A percentile compares a stretch with the other conserved stretches of the same genome.
Evolutionary conservation across 2,329 filamentous ascomycete species (phyloP).

Genomic region (Arthrobotrys sphaeroides): DNA sequence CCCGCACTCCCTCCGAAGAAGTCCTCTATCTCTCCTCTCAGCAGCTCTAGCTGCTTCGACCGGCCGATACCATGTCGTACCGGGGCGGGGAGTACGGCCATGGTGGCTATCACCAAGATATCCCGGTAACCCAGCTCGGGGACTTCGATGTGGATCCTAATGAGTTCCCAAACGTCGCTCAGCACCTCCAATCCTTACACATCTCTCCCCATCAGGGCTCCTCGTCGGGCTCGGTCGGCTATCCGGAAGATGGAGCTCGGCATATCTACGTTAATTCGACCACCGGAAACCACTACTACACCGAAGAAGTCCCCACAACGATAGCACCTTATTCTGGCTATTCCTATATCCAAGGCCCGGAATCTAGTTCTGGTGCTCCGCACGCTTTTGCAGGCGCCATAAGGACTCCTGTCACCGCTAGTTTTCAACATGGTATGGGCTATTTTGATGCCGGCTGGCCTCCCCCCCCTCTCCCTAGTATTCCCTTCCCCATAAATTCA

Average conservation of each 20-base stretch:
- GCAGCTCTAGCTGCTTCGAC: background rate
- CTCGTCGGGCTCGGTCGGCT: slow-evolving; percentile 35
- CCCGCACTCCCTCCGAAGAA: slow-evolving; percentile 20
- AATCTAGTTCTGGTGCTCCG: slow-evolving; percentile 11
- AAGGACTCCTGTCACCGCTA: slow-evolving; percentile 17
- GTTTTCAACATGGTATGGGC: slow-evolving; percentile 46
- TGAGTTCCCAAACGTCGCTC: slow-evolving; percentile 48
- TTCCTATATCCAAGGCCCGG: slow-evolving; percentile 40
- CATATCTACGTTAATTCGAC: slow-evolving; percentile 26
- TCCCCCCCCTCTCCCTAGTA: background rate
- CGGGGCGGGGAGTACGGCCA: slow-evolving; percentile 51
- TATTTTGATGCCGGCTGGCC: slow-evolving; percentile 46
- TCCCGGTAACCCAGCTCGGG: slow-evolving; percentile 44
- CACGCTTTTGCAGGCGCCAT: slow-evolving; percentile 46
- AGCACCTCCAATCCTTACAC: slow-evolving; percentile 32
- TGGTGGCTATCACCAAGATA: slow-evolving; percentile 46
- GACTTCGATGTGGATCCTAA: slow-evolving; percentile 43
- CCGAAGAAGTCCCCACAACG: slow-evolving; percentile 18
- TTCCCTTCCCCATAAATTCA: slow-evolving; percentile 1
- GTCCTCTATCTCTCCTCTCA: background rate
- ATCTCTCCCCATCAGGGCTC: slow-evolving; percentile 21
- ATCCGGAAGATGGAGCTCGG: slow-evolving; percentile 43
- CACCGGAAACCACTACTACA: slow-evolving; percentile 38
- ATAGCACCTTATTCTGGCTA: slow-evolving; percentile 43
- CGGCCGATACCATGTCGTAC: slow-evolving; percentile 44